These are phyloP conservation scores for Prunus salicina DNA, from an alignment of 306 rosid genomes.

Conservation along the genomic window DNA sequence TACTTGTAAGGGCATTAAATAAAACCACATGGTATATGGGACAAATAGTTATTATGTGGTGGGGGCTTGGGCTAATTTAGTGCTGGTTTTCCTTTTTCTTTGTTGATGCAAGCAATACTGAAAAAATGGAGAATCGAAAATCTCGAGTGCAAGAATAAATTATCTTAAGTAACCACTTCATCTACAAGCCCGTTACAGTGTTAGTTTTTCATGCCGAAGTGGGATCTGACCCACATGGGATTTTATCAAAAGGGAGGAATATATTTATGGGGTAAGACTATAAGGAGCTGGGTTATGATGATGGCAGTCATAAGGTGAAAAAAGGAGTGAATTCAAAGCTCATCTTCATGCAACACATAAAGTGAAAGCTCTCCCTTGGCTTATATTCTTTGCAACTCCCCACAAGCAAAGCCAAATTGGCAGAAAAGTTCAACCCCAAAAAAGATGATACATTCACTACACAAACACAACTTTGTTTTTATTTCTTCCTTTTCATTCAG, in stretches of 20 bases:
- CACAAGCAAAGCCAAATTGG: constrained; percentile 81
- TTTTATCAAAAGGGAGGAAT: constrained; percentile 38
- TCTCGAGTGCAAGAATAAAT: too few relatives aligned
- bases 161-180: too few relatives aligned
- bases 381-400: constrained; percentile 85
- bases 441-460: constrained; percentile 31
- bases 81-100: too few relatives aligned
- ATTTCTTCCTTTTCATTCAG: constrained; percentile 38
- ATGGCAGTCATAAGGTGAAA: constrained; percentile 49
- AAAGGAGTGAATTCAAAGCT: constrained; percentile 46
- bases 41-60: background rate
- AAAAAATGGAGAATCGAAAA: too few relatives aligned
- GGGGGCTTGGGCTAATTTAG: too few relatives aligned
- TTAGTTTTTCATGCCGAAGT: constrained; percentile 2
- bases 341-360: constrained; percentile 46
- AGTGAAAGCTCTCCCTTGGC: constrained; percentile 42
- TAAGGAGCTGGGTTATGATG: constrained; percentile 49
- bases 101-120: too few relatives aligned
- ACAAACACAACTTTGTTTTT: constrained; percentile 17
- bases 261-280: constrained; percentile 35
- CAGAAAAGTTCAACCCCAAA: constrained; percentile 57
- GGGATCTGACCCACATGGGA: constrained; percentile 48
- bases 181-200: background rate
- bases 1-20: background rate
- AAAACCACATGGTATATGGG: background rate